Evolutionary conservation across 2,329 filamentous ascomycete species (phyloP).

Genomic region (Ramularia endophylla): DNA sequence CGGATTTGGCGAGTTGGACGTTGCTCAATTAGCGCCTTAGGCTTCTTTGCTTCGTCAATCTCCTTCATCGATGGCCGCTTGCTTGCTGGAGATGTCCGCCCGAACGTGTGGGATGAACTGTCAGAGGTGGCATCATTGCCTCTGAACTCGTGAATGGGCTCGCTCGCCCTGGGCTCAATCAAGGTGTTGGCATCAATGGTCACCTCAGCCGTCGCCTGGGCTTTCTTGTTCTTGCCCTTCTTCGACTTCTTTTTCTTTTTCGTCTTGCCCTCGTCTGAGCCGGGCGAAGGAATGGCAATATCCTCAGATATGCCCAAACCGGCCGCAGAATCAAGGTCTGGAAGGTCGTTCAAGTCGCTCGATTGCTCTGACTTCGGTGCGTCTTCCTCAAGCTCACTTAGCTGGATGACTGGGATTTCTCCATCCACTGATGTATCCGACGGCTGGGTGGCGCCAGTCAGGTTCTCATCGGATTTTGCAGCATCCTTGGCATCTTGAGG

Average conservation of each 20-base stretch:
- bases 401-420: too few relatives aligned
- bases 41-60: too few relatives aligned
- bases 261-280: conserved; percentile 2
- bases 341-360: not conserved
- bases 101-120: not conserved
- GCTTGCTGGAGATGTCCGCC: not conserved
- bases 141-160: conserved; percentile 2
- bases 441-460: too few relatives aligned
- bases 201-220: conserved; percentile 4
- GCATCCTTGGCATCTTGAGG: too few relatives aligned
- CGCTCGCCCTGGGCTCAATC: not conserved
- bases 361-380: not conserved
- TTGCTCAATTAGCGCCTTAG: conserved; percentile 1
- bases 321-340: conserved; percentile 1
- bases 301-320: conserved; percentile 11
- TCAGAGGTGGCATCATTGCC: conserved; percentile 3
- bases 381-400: too few relatives aligned
- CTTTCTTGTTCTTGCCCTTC: conserved; percentile 16
- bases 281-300: not conserved
- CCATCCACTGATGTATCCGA: too few relatives aligned
- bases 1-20: conserved; percentile 1
- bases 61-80: conserved; percentile 35
- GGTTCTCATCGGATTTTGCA: too few relatives aligned
- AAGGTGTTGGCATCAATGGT: not conserved
- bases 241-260: conserved; percentile 19